Evolutionary conservation across 2,329 filamentous ascomycete species (phyloP), one percentile per base, ranked within the genome.

Genomic region (Trichoderma sp.): DNA sequence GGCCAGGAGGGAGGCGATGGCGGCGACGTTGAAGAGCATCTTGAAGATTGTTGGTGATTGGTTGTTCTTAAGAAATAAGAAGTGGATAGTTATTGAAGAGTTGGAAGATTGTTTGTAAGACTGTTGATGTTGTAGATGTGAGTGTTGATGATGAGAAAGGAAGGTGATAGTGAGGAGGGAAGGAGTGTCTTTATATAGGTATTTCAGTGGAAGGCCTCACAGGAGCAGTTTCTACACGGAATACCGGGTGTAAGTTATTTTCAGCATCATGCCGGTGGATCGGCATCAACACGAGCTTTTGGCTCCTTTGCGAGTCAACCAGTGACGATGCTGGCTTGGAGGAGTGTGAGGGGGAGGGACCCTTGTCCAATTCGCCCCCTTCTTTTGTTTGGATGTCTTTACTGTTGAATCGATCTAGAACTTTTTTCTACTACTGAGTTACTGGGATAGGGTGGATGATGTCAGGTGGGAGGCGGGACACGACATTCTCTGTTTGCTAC

Each of bases 1-100:
- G 63, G 77, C 77, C 60, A 79, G 71, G 71, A 82, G 77, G 67
- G 79, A 64, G 62, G 77, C 71, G 62, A 77, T 73, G 65, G 78
- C 79, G 50, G 79, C 75, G 62, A 79, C 38, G 33, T 79, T 77
- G 74, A 80, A 66, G 21, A 74, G 80, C 79, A 81, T 81, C 3
- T 74, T 77, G 65, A 27, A 21, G 29, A n/a, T 21, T 75, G 11
- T 60, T 29, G 24, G 11, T 27, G 27, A n/a, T 65, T 24, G 60
- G 12, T 21, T 24, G 12, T 53, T 11, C 6, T 59, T 71, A 29
- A 11, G 24, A 1, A 3, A 31, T 24, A n/a, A 33, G 3, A n/a
- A 21, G 9, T 29, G 7, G 11, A 21, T 1, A 18, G 24, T 24
- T n/a, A 3, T 18, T 27, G 6, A 7, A 7, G 8, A 41, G 53